Base-by-base conservation (phyloP, 2,329 filamentous ascomycete genomes). In the Blastomyces parvus region DNA sequence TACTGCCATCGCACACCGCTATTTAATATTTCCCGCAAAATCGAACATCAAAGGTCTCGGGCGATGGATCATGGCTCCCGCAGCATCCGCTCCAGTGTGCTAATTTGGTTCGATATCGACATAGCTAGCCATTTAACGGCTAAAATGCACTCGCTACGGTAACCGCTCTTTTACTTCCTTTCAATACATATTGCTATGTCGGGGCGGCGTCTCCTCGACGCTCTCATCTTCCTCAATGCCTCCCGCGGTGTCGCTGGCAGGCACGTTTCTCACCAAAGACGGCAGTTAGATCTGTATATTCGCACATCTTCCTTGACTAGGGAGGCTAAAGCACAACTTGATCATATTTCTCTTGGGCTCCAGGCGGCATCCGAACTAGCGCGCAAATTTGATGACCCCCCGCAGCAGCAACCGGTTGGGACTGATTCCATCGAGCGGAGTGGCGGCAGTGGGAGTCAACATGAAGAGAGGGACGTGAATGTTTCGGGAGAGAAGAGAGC, bases 161-260 rank as follows among this genome's bases (percentile, higher is more conserved):
- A 53, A 40, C 14, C 40, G 17, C 19, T 33, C 7, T 30, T 17
- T 46, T 27, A 22, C 11, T 36, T 25, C 25, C 40, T 33, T 30
- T 42, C 9, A 33, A 33, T 33, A 33, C 57, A 19, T 40, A 58
- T 52, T 65, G 65, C 58, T 48, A 84, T 84, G 82, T 79, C 81
- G 62, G 81, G 81, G 63, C 81, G 84, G 83, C 77, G 87, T 84
- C 77, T 84, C 82, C 71, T 91, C 72, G 89, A 92, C 78, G 79
- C 88, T 69, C 85, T 86, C 68, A 84, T 86, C 65, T 80, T 92
- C 67, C 81, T 88, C 74, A 85, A 83, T 79, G 88, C 86, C 72
- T 87, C 88, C 60, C 84, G 86, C 64, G 83, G 83, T 42, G 82
- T 92, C 65, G 88, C 87, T 70, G 80, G 76, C 75, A 83, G 85